Base-by-base conservation (phyloP, 1,284 basidiomycete genomes). In the Blastosporella zonata region DNA sequence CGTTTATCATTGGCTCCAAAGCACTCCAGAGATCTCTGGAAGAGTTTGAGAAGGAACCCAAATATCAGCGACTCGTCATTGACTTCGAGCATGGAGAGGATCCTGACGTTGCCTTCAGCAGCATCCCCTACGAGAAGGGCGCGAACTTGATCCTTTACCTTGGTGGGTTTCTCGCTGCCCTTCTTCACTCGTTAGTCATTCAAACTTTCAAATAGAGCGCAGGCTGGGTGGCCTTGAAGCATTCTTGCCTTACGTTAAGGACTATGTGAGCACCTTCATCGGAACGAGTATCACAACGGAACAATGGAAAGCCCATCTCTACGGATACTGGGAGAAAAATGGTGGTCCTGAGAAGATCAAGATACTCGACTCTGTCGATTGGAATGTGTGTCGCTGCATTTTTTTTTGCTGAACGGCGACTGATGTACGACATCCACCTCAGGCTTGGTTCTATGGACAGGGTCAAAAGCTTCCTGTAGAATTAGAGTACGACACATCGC, bases 391-490 rank as follows among this genome's bases (percentile, higher is more conserved):
- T 66, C 7, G 21, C n/a, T n/a, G n/a, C 23, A 47, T 38, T 35
- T 23, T 36, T 20, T 41, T 40, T 2, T 34, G 15, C 9, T 34
- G 33, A 9, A 28, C 4, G 23, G 31, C 15, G 12, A 36, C 22
- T 20, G 28, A 29, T 22, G 13, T 27, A 29, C 22, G 34, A 35
- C 50, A 22, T 48, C 44, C 41, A 50, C 13, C 12, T n/a, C 59
- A 92, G 79, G 84, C 79, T 35, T 97, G 94, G 94, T 72, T 97
- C 37, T 81, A 89, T 59, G 94, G 94, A 34, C 85, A 89, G 63
- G 93, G 93, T 0, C 55, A 76, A 6, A 73, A 84, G 53, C 78
- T 97, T 13, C 93, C 92, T 0, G 90, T 87, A 1, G 72, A 88
- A 61, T 78, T 93, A 69, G 74, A 87, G 57, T 97, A 96, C 59